Base-by-base conservation (phyloP, 2,329 filamentous ascomycete species). In the Stagonosporopsis chrysanthemi region DNA sequence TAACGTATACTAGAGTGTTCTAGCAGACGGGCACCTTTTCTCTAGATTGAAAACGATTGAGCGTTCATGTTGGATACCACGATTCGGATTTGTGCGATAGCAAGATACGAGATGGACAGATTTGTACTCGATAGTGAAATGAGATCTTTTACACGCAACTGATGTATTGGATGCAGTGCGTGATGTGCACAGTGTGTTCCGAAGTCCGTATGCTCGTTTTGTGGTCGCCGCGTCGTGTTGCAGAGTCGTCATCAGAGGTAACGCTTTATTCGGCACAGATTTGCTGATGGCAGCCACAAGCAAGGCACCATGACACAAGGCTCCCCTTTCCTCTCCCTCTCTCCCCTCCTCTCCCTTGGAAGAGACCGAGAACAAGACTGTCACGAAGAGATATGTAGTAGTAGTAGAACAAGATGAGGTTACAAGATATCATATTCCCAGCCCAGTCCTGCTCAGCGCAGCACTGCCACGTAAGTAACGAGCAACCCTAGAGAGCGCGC, bases 31-130 rank as follows among this genome's bases (percentile, higher is more conserved):
- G 24, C 44, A 40, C 23, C 39, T 46, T 19, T 11, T 11, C 19
- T 22, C 19, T 5, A 22, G 17, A 39, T 39, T 19, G 36, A 9
- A 9, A 7, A 22, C 8, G n/a, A 39, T 36, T 14, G 22, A 48
- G 29, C 28, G 43, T 48, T 52, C 29, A 54, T 31, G 44, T 54
- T 48, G 44, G 38, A 43, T 54, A 54, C 44, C 43, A 47, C 29
- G 8, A 38, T 39, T 39, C 11, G 36, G 11, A 19, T 39, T 22
- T 39, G 17, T 12, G 6, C 14, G 7, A 22, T 39, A 11, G 19
- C 36, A 14, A 7, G 4, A 33, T 33, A 33, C 29, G 12, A 31
- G 9, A n/a, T n/a, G 7, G 31, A n/a, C 4, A 4, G 14, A 33
- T 6, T n/a, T 33, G 4, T 33, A n/a, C 31, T 33, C 31, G 4